Base-by-base conservation (phyloP, 305 asterid species). In the Rubia peregrina region DNA sequence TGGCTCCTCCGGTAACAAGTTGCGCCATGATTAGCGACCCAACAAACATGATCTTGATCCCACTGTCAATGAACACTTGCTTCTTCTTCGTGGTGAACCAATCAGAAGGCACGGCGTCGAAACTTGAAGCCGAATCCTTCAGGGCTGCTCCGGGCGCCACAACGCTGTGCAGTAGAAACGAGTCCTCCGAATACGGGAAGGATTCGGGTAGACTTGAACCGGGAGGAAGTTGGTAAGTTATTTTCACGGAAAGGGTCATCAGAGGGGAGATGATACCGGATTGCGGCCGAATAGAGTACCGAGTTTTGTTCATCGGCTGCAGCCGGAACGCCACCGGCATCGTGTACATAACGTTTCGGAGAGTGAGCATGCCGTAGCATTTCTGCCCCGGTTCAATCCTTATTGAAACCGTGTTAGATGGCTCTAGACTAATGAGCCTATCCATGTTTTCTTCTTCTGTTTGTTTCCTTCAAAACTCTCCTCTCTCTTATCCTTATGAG, bases 321-420 rank as follows among this genome's bases (percentile, higher is more conserved):
- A 90, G 80, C 11, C 96, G 83, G 38, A 87, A 90, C 3, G 96
- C 97, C 3, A 90, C 96, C 0, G 96, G 96, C 97, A 90, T 90
- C 3, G 95, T 90, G 83, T 87, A 82, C 97, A 90, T 90, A 8
- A 89, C 95, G 56, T 89, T 90, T 7, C 89, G 85, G 14, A 90
- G 72, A 3, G 87, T 89, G 22, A 90, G 16, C 43, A 36, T 67
- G 0, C 97, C 95, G 3, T 73, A 78, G 71, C 86, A 90, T 49
- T 72, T 79, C 3, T 79, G 84, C 1, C 90, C 89, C 1, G 88
- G 77, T 57, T 90, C 97, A 1, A 90, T 53, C 70, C 88, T 69
- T 53, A 90, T 77, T 0, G 85, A 68, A 6, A 90, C 95, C 0
- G 84, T 49, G 24, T 85, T 89, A 3, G 97, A 85, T 41, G 92